Base-by-base conservation (phyloP, 2,329 filamentous ascomycete genomes). In the Erysiphe pulchra region DNA sequence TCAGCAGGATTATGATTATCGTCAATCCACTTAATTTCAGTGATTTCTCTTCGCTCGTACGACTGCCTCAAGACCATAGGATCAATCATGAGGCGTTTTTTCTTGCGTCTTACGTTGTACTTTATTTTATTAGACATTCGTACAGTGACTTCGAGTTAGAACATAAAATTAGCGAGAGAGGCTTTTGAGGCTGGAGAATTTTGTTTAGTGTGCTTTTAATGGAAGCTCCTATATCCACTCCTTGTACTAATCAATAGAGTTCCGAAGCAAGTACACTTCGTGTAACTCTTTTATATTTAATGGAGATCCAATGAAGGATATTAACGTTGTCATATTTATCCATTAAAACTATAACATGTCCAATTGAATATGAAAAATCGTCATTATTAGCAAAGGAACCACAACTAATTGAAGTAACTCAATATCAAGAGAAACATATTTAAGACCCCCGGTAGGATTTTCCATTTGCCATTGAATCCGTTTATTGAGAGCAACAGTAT, bases 211-310 rank as follows among this genome's bases (percentile, higher is more conserved):
- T 50, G 11, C 43, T 30, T n/a, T 42, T 37, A 30, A 48, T 43
- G 5, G 46, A 37, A 2, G 24, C 20, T 6, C 14, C 33, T 5
- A 47, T 47, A 24, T 51, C 46, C 12, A 50, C 36, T 24, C 48
- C 46, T 5, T 7, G 17, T 6, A 45, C 42, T 38, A 50, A 48
- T 1, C 16, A 42, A 16, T 49, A 48, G 4, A 52, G 30, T 34
- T 50, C 42, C n/a, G 38, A 49, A 11, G 44, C 42, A 17, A 52
- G 33, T 2, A 52, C 42, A 31, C 47, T 49, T 12, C 33, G 17
- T 1, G 43, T 50, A 14, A 53, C 44, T 17, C 44, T n/a, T 24
- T 47, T 50, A 13, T 37, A 46, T 41, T 42, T 46, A 13, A 42
- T n/a, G 2, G n/a, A 46, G 12, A 37, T 34, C 45, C 24, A 46